Evolutionary conservation across 2,329 filamentous ascomycete genomes (phyloP).

Genomic region (Leptosphaerulina australis): DNA sequence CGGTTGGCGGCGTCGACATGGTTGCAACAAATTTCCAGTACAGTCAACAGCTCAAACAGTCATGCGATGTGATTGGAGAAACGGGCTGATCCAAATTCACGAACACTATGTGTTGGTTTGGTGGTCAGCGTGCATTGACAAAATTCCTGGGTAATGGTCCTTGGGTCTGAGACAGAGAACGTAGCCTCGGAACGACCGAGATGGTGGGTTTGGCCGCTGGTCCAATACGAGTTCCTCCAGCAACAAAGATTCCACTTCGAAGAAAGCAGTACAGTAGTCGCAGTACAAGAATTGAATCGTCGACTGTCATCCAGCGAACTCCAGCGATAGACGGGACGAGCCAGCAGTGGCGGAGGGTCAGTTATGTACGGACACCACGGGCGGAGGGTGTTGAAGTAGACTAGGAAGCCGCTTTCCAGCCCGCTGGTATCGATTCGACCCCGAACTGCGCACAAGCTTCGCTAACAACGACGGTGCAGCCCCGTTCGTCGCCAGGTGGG

Average conservation of each 20-base stretch:
- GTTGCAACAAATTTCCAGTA: constrained; percentile 12
- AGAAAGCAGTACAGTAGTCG: neutral
- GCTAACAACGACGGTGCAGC: constrained; percentile 28
- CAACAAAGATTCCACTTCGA: neutral
- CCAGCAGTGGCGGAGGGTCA: constrained; percentile 21
- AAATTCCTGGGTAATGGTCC: constrained; percentile 29
- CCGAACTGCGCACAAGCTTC: constrained; percentile 38
- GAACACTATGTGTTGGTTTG: constrained; percentile 31
- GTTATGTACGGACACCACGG: constrained; percentile 32
- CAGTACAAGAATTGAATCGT: constrained; percentile 2
- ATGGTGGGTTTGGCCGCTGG: constrained; percentile 22
- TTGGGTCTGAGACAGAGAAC: constrained; percentile 38
- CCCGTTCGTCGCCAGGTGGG: constrained; percentile 29
- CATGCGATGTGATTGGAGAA: constrained; percentile 13
- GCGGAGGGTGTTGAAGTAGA: constrained; percentile 18
- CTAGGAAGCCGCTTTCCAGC: constrained; percentile 33
- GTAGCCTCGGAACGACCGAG: constrained; percentile 35
- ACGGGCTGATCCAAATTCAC: constrained; percentile 24
- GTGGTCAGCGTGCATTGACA: constrained; percentile 17
- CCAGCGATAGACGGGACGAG: constrained; percentile 19
- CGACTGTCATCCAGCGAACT: constrained; percentile 18
- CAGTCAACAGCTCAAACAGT: neutral
- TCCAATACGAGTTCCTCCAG: constrained; percentile 12
- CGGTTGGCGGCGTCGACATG: constrained; percentile 37
- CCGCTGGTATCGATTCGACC: constrained; percentile 33